Evolutionary conservation across 202 grass and related monocot species (phyloP), one percentile per base, ranked within the genome.

Genomic region (Schoenoplectus tabernaemontani): DNA sequence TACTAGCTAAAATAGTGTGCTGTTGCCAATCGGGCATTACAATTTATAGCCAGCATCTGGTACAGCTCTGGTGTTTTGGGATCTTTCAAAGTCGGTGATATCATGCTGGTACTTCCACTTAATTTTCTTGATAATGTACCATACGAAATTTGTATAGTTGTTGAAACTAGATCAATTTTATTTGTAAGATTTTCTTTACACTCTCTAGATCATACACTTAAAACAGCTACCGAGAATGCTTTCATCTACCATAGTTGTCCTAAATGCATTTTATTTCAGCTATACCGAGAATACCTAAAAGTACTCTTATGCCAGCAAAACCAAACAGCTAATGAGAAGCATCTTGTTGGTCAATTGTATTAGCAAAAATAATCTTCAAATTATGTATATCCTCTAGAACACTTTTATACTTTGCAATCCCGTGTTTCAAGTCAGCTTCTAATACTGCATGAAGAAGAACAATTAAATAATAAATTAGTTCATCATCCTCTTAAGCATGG

Each of bases 311-410:
- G 23, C 43, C 33, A 10, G n/a, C 1, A 33, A 17, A 53, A 53
- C 46, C 5, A 50, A 78, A 78, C 54, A 44, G 10, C 56, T 78
- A 78, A 42, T 78, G 4, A 33, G 26, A 79, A 24, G 17, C 2
- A 41, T 69, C 73, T 8, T 66, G 85, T 28, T 82, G 76, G 81
- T 36, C 82, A 26, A 38, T 70, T 16, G 76, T 88, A 81, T 68
- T 87, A 5, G 77, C 77, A 91, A 91, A 88, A 34, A 96, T 57
- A 86, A 87, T 57, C 83, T 92, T 96, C 74, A 90, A 81, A 73
- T 76, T 79, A 30, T 84, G 76, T 82, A 96, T 88, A 81, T 96
- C 87, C 68, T 96, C 86, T 17, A 88, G 41, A 76, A 96, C 63
- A 82, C 80, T 81, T 41, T 41, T 83, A 43, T 85, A 96, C 58